Conservation (phyloP, 139 green algal species). For the Desmodesmus armatus region DNA sequence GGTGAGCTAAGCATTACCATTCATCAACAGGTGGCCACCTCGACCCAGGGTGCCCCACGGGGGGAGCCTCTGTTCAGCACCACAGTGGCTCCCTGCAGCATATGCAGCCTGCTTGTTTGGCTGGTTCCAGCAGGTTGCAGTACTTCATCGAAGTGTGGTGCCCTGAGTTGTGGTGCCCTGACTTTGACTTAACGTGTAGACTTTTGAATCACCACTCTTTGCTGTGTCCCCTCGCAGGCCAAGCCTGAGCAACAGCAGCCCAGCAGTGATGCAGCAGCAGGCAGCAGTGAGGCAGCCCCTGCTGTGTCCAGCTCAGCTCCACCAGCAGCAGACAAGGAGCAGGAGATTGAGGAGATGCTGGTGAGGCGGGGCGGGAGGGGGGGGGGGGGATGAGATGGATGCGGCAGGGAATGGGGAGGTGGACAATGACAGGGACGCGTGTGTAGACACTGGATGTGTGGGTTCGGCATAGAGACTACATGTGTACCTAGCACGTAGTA, state of each 20-base stretch:
- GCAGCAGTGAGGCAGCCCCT: too few species aligned
- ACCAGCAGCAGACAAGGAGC: conserved; percentile 22
- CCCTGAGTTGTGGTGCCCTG: background rate
- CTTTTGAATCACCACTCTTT: background rate
- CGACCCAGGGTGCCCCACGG: background rate
- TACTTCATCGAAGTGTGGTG: background rate
- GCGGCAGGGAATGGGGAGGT: background rate
- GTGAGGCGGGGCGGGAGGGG: background rate
- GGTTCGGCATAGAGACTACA: background rate
- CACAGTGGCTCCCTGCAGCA: background rate
- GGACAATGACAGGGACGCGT: background rate
- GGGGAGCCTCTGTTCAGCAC: background rate
- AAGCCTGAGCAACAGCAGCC: conserved; percentile 1
- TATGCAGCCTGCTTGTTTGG: background rate
- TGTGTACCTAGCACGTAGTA: background rate
- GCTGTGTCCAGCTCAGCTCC: too few species aligned
- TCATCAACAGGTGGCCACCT: background rate
- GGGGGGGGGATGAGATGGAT: background rate
- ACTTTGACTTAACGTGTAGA: background rate
- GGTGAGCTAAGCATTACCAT: background rate
- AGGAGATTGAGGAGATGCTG: conserved; percentile 31
- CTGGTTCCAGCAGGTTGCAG: background rate
- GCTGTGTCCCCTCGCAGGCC: background rate
- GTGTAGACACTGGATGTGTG: background rate
- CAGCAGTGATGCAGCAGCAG: background rate